phyloP scores from a whole-genome alignment of 148 eudicot species.

The Silene uniflora region DNA sequence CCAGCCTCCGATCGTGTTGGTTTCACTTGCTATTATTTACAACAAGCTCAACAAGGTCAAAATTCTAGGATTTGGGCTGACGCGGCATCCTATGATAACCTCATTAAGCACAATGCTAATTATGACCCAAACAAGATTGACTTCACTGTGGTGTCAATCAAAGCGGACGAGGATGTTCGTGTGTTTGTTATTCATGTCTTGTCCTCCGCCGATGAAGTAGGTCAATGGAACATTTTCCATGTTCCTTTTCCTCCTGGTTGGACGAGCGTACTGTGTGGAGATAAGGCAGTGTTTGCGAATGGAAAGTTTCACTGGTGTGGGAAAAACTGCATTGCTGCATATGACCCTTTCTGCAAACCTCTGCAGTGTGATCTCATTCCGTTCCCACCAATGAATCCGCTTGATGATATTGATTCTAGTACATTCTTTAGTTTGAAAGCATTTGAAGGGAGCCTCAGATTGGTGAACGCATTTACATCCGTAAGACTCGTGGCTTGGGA shows the following conservation, averaged over 20 bases:
- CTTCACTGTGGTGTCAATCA: no score
- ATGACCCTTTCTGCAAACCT: slow-evolving; percentile 5
- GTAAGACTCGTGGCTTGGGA: not conserved
- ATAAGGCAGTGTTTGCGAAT: not conserved
- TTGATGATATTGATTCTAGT: no score
- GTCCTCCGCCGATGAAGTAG: not conserved
- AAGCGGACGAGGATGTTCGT: not conserved
- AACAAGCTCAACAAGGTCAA: not conserved
- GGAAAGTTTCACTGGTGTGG: slow-evolving; percentile 6
- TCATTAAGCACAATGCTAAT: no score
- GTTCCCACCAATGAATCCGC: not conserved
- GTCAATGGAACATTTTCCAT: not conserved
- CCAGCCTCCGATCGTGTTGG: not conserved
- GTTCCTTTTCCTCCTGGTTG: slow-evolving; percentile 3
- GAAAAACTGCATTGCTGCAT: not conserved
- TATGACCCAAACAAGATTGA: slow-evolving; percentile 5
- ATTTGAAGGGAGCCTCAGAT: not conserved
- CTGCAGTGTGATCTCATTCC: not conserved
- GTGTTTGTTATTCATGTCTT: not conserved
- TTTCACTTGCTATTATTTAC: slow-evolving; percentile 4
- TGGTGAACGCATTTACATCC: not conserved
- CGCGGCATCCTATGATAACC: no score
- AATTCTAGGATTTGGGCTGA: no score
- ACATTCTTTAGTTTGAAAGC: not conserved
- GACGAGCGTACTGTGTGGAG: not conserved